A percentile compares a stretch with the other conserved stretches of the same genome.
These are phyloP conservation scores for Cystoisospora suis DNA, from an alignment of 169 alveolate species.

Conservation along the genomic window DNA sequence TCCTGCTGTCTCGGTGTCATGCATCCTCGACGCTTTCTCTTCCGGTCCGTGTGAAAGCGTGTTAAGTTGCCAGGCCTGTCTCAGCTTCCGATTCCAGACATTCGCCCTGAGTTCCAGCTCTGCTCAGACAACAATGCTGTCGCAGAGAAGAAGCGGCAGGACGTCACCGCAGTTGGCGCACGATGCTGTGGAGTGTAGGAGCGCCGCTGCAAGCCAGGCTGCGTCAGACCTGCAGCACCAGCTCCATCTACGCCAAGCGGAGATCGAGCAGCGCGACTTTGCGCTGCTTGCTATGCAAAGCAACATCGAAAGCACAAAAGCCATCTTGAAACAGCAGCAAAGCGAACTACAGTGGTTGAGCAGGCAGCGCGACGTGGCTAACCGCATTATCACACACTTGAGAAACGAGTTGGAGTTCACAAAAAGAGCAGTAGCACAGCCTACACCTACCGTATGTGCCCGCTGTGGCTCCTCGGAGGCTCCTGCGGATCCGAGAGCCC, in stretches of 20 bases:
- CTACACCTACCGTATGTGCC: not conserved
- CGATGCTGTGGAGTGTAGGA: too few relatives aligned
- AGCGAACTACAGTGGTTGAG: not conserved
- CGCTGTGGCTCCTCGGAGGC: not conserved
- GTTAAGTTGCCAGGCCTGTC: too few relatives aligned
- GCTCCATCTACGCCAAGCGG: conserved; percentile 23
- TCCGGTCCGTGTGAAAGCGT: too few relatives aligned
- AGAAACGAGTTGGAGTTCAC: not conserved
- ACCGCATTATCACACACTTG: conserved; percentile 9
- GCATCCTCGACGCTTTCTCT: too few relatives aligned
- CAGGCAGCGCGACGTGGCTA: conserved; percentile 25
- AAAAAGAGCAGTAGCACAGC: not conserved
- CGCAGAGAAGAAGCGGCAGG: too few relatives aligned
- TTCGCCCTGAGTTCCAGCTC: too few relatives aligned
- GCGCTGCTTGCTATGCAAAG: conserved; percentile 21
- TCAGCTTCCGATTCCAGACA: too few relatives aligned
- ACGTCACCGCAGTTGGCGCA: too few relatives aligned
- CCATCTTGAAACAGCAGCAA: not conserved
- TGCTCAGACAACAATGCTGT: too few relatives aligned
- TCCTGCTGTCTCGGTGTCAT: too few relatives aligned
- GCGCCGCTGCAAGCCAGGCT: too few relatives aligned
- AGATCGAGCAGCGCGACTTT: conserved; percentile 28
- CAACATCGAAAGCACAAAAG: not conserved
- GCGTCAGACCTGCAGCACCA: conserved; percentile 1
- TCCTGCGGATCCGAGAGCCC: not conserved